Base-by-base conservation (phyloP, 805 yeast species). In the Cyberlindnera mississippiensis region DNA sequence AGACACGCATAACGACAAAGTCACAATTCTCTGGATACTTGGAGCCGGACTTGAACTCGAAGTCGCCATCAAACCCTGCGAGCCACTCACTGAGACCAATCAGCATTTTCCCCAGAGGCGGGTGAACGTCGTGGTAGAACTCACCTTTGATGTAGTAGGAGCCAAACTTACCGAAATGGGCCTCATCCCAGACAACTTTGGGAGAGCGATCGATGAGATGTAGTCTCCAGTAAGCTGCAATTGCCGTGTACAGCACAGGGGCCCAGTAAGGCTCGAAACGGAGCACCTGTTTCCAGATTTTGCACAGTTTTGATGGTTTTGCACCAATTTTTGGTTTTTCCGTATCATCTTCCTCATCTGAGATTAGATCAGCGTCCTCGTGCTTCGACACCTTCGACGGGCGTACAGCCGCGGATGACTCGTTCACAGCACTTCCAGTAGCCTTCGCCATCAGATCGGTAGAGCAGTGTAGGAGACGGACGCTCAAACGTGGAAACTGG, bases 101-200 rank as follows among this genome's bases (percentile, higher is more conserved):
- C 37, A 85, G 66, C 82, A 85, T 78, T 56, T 85, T 85, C 9
- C 93, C 95, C 52, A 85, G 69, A 1, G 95, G 95, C 16, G 95
- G 95, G 58, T 85, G 95, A 24, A 85, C 95, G 65, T 85, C 95
- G 53, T 80, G 87, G 56, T 85, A 85, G 58, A 85, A 84, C 55
- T 85, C 89, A 56, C 81, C 88, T 60, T 81, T 75, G 50, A 84
- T 66, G 61, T 85, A 85, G 55, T 84, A 80, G 4, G 91, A 81
- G 34, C 95, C 95, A 60, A 85, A 85, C 60, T 83, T 84, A 33
- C 93, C 95, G 60, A 85, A 85, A 68, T 85, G 95, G 6, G 95
- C 93, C 62, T 85, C 95, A 66, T 85, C 95, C 95, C 95, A 85
- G 8, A 84, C 82, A 36, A 85, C 91, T 41, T 69, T 71, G 38